Evolutionary conservation across 805 yeast species (phyloP).

Genomic region (Brettanomyces naardenensis): DNA sequence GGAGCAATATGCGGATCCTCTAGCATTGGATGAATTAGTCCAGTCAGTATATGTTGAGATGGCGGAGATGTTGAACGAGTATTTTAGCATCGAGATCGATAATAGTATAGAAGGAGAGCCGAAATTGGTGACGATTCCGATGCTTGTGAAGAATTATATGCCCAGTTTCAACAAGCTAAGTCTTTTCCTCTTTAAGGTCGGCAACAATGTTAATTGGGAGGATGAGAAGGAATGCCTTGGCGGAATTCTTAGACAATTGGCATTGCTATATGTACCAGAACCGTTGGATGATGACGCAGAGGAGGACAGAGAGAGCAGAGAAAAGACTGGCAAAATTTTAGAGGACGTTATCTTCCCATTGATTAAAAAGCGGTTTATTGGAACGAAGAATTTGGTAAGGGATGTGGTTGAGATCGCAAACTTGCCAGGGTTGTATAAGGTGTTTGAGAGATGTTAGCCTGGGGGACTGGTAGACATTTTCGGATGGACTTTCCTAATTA

Average conservation of each 20-base stretch:
- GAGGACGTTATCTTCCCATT: conserved; percentile 62
- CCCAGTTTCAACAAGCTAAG: conserved; percentile 65
- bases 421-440: conserved; percentile 82
- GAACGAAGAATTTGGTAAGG: conserved; percentile 41
- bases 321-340: conserved; percentile 28
- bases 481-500: neutral
- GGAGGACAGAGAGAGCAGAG: conserved; percentile 18
- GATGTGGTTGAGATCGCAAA: conserved; percentile 82
- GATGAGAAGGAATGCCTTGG: conserved; percentile 63
- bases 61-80: conserved; percentile 76
- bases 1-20: conserved; percentile 4
- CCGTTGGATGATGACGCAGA: conserved; percentile 16
- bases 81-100: conserved; percentile 50
- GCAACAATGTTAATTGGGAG: conserved; percentile 50
- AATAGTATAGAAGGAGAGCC: conserved; percentile 27
- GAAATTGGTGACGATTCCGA: conserved; percentile 49
- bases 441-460: conserved; percentile 91
- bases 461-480: too few species aligned
- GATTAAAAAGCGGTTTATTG: conserved; percentile 54
- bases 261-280: conserved; percentile 48
- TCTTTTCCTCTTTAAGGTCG: conserved; percentile 55
- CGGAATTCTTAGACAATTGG: conserved; percentile 59
- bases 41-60: conserved; percentile 27
- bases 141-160: conserved; percentile 52
- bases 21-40: conserved; percentile 10